Percentiles rank a stretch among this genome's conserved stretches.
Evolutionary conservation across 768 basidiomycete species (phyloP).

Genomic region (Lepiota brunneoincarnata): DNA sequence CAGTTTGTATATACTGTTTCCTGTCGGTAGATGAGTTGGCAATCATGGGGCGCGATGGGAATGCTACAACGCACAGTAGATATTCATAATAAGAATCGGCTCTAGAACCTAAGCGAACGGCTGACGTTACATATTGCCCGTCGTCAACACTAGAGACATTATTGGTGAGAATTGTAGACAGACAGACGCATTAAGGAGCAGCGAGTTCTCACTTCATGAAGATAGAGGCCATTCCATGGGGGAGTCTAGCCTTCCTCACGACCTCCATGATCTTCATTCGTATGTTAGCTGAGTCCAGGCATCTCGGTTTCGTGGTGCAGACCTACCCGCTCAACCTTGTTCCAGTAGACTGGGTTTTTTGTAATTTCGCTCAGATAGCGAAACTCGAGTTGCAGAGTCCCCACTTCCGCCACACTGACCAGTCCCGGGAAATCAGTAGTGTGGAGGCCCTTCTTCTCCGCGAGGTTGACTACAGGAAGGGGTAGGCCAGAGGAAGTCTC

Average conservation of each 20-base stretch:
- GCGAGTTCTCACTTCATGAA: constrained; percentile 62
- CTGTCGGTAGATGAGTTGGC: constrained; percentile 25
- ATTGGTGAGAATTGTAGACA: background rate
- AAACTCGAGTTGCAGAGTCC: constrained; percentile 88
- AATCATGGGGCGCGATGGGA: background rate
- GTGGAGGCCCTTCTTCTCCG: constrained; percentile 51
- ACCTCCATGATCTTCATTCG: constrained; percentile 55
- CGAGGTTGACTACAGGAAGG: constrained; percentile 76
- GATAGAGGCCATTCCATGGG: constrained; percentile 79
- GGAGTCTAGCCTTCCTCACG: constrained; percentile 58
- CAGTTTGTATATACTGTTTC: constrained; percentile 84
- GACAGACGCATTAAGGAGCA: background rate
- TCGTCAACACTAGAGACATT: constrained; percentile 29
- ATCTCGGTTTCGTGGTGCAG: background rate
- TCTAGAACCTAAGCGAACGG: constrained; percentile 86
- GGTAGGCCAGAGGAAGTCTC: constrained; percentile 82
- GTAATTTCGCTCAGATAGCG: constrained; percentile 82
- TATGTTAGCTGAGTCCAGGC: background rate
- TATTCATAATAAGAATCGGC: constrained; percentile 97
- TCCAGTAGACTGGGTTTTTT: constrained; percentile 78
- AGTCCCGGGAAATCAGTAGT: constrained; percentile 58
- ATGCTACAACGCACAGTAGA: constrained; percentile 49
- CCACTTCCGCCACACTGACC: constrained; percentile 82
- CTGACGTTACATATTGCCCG: constrained; percentile 52
- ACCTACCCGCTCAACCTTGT: constrained; percentile 67